Conservation (phyloP, 306 rosid genomes). For the Acmispon strigosus region DNA sequence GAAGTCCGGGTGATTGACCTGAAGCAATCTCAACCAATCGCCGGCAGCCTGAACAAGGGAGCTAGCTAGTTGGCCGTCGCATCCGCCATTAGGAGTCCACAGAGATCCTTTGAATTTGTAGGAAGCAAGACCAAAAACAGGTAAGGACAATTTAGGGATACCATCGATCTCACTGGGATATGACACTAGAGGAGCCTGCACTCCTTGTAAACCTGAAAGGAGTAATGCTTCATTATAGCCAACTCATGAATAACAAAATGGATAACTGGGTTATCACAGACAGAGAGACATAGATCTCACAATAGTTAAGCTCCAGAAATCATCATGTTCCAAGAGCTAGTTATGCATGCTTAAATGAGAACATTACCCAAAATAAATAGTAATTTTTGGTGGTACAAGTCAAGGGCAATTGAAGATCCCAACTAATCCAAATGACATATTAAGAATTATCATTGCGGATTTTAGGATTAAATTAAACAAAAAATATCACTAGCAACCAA, state of each 20-base stretch:
- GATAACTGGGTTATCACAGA: neutral
- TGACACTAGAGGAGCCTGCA: constrained; percentile 32
- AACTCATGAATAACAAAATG: neutral
- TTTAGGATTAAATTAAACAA: neutral
- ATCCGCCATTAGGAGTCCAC: constrained; percentile 59
- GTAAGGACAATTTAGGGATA: constrained; percentile 41
- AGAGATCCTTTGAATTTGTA: constrained; percentile 66
- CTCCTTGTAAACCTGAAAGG: constrained; percentile 41
- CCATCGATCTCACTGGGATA: constrained; percentile 36
- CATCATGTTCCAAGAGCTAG: neutral
- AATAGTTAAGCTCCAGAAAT: neutral
- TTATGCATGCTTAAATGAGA: neutral
- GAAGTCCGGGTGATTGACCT: constrained; percentile 63
- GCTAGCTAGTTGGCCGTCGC: constrained; percentile 37
- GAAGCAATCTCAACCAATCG: constrained; percentile 37
- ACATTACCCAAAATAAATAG: neutral
- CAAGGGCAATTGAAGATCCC: neutral
- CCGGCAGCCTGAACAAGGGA: constrained; percentile 45
- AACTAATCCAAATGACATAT: neutral
- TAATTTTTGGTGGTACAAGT: neutral
- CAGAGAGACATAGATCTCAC: neutral
- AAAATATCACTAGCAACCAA: neutral
- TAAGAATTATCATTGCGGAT: too few relatives aligned
- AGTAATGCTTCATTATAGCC: neutral
- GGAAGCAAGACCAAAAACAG: constrained; percentile 63